Conservation (phyloP, 495 filamentous ascomycete genomes). For the Sabuloglossum arenarium region DNA sequence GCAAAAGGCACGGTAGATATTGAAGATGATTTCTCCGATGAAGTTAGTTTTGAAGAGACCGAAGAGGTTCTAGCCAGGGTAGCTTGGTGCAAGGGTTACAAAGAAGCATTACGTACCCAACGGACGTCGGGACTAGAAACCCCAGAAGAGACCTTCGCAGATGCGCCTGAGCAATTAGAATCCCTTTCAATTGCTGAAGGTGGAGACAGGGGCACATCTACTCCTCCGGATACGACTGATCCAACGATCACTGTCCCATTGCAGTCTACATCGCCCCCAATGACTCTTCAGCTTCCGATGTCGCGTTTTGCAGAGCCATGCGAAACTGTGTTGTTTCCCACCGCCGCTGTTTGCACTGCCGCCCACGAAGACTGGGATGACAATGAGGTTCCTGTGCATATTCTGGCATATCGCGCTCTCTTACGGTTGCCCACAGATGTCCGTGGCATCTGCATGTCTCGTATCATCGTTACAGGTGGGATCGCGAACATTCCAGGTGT, state of each 20-base stretch:
- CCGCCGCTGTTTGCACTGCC: slow-evolving; percentile 22
- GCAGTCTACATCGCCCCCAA: slow-evolving; percentile 23
- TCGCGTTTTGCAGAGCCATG: slow-evolving; percentile 46
- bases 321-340: slow-evolving; percentile 51
- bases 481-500: slow-evolving; percentile 63
- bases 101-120: background rate
- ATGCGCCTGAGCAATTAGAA: background rate
- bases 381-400: slow-evolving; percentile 55
- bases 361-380: slow-evolving; percentile 48
- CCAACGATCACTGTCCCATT: slow-evolving; percentile 25
- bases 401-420: slow-evolving; percentile 56
- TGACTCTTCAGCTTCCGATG: slow-evolving; percentile 40
- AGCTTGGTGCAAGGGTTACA: slow-evolving; percentile 39
- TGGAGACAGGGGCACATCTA: slow-evolving; percentile 8
- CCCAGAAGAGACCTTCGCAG: slow-evolving; percentile 2
- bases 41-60: slow-evolving; percentile 43
- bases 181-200: slow-evolving; percentile 4
- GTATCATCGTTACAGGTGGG: slow-evolving; percentile 74
- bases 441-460: slow-evolving; percentile 67
- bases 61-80: slow-evolving; percentile 56
- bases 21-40: slow-evolving; percentile 10
- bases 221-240: slow-evolving; percentile 5
- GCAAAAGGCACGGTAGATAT: slow-evolving; percentile 4
- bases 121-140: background rate
- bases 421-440: slow-evolving; percentile 60